Conservation (phyloP, 2,329 filamentous ascomycete species). For the Colletotrichum shisoi region DNA sequence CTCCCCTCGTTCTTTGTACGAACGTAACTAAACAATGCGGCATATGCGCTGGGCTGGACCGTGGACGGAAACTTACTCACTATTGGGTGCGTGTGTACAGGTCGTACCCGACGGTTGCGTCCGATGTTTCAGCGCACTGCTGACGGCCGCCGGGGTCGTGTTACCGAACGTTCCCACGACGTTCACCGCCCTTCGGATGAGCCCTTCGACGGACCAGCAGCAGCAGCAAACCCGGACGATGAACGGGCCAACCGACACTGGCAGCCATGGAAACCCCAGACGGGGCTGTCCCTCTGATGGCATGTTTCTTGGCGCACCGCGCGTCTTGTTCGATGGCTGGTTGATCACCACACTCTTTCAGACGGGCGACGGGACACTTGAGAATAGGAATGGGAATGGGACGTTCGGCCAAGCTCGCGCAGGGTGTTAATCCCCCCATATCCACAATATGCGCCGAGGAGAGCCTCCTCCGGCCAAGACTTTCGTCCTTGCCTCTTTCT, state of each 20-base stretch:
- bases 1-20: not conserved
- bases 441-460: not conserved
- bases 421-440: too few relatives aligned
- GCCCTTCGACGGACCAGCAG: too few relatives aligned
- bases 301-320: not conserved
- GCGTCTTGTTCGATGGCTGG: not conserved
- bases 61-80: too few relatives aligned
- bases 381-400: too few relatives aligned
- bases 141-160: not conserved
- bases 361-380: too few relatives aligned
- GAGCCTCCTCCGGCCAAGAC: constrained; percentile 11
- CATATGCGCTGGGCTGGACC: not conserved
- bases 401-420: not conserved
- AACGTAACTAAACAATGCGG: not conserved
- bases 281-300: not conserved
- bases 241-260: not conserved
- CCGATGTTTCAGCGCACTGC: constrained; percentile 8
- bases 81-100: not conserved
- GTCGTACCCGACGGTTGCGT: not conserved
- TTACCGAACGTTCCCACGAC: constrained; percentile 22
- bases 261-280: constrained; percentile 1
- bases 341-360: not conserved
- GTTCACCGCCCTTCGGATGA: constrained; percentile 3
- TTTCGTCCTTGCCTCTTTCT: not conserved
- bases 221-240: not conserved